phyloP scores from a whole-genome alignment of 2,329 filamentous ascomycete species.

The Xenosphaeropsis pyriputrescens region DNA sequence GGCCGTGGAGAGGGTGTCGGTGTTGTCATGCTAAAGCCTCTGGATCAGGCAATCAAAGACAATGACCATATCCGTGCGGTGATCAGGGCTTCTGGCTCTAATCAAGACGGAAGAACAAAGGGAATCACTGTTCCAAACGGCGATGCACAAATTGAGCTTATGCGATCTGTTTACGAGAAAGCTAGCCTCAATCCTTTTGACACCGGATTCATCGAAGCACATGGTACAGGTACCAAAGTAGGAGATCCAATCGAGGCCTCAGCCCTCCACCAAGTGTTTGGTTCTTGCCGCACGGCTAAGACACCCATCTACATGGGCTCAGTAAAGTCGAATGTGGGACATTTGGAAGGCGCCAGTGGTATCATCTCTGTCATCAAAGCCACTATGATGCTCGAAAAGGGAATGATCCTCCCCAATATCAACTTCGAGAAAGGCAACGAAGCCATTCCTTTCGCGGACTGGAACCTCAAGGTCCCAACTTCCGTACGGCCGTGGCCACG shows the following conservation, averaged over 20 bases:
- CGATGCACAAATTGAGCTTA: conserved; percentile 16
- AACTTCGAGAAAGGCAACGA: conserved; percentile 24
- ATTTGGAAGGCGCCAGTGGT: conserved; percentile 23
- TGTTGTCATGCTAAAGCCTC: conserved; percentile 23
- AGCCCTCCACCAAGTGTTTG: conserved; percentile 7
- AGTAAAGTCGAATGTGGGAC: conserved; percentile 15
- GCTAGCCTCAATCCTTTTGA: conserved; percentile 1
- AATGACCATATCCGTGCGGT: conserved; percentile 25
- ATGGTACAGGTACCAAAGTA: conserved; percentile 15
- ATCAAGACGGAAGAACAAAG: conserved; percentile 27
- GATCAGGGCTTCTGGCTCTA: conserved; percentile 23
- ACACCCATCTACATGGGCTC: conserved; percentile 11
- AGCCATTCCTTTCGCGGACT: conserved; percentile 19
- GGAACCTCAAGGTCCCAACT: conserved; percentile 18
- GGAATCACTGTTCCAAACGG: conserved; percentile 26
- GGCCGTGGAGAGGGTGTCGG: conserved; percentile 28
- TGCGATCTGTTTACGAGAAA: conserved; percentile 15
- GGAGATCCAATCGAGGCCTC: conserved; percentile 13
- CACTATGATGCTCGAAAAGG: conserved; percentile 25
- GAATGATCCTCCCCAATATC: conserved; percentile 25
- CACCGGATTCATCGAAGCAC: conserved; percentile 7
- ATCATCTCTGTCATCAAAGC: conserved; percentile 25
- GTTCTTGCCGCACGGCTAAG: conserved; percentile 1
- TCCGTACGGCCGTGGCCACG: conserved; percentile 11
- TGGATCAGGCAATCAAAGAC: conserved; percentile 23